Evolutionary conservation across 805 yeast species (phyloP), one percentile per base, ranked within the genome.

Genomic region (Lachancea kluyveri): DNA sequence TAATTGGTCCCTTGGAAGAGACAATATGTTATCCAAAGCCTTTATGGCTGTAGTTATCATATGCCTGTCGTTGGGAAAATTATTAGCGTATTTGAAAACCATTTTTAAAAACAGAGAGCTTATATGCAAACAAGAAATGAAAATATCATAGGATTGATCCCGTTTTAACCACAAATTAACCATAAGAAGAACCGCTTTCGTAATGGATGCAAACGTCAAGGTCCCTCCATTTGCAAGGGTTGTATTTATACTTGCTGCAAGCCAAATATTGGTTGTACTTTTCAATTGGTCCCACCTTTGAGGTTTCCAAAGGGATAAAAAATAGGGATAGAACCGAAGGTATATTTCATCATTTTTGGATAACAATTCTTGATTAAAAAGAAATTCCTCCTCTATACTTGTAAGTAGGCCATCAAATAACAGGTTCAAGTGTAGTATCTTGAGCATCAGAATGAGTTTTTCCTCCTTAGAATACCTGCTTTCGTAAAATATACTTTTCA

Each of bases 51-150:
- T 26, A 13, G 36, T 31, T 2, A 40, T 31, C 6, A 24, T 17
- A 21, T 30, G 33, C 26, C 57, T 37, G 21, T 48, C 38, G 12
- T 6, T 10, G 11, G 24, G 24, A n/a, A 22, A n/a, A 6, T 22
- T 7, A n/a, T 22, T 22, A n/a, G 12, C 12, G 11, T 22, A n/a
- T 13, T 22, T 13, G 11, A 22, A 10, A 10, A 22, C 9, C 24
- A 22, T 22, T n/a, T 6, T 22, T 22, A 8, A n/a, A 22, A 22
- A 6, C 6, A 22, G 8, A 13, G 9, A 10, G 12, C 7, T 8
- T 10, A n/a, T 22, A n/a, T 13, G 9, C 6, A 22, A 7, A n/a
- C 24, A 22, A 6, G 11, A 7, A 7, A 10, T n/a, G 7, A 22
- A 8, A 22, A 22, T n/a, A n/a, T 8, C 24, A 22, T 7, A n/a